A percentile compares a stretch with the other conserved stretches of the same genome.
phyloP scores from a whole-genome alignment of 164 flowering plant species.

The Magnolia sinica region DNA sequence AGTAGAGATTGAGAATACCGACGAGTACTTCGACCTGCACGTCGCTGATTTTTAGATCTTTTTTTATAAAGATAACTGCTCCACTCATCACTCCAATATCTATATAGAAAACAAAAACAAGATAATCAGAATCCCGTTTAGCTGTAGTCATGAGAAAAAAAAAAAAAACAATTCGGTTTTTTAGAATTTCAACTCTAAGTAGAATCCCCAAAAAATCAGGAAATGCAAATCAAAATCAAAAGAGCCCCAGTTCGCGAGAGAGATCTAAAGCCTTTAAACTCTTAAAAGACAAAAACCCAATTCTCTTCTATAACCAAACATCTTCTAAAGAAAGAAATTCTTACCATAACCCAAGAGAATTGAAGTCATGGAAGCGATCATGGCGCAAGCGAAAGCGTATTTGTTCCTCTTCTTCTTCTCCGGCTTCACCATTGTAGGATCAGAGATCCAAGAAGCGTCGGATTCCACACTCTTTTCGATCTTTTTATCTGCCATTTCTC shows the following conservation, averaged over 20 bases:
- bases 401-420: slow-evolving; percentile 3
- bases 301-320: neutral
- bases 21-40: slow-evolving; percentile 9
- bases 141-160: neutral
- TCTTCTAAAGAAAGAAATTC: neutral
- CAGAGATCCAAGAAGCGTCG: neutral
- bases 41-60: slow-evolving; percentile 13
- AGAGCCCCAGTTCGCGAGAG: neutral
- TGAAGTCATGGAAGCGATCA: slow-evolving; percentile 13
- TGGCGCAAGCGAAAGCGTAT: slow-evolving; percentile 11
- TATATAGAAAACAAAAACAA: neutral
- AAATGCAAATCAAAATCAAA: no score
- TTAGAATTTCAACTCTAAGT: no score
- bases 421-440: neutral
- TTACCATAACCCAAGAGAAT: slow-evolving; percentile 14
- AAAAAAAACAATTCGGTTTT: neutral
- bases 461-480: neutral
- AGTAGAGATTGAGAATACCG: slow-evolving; percentile 16
- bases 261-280: neutral
- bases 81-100: slow-evolving; percentile 27
- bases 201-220: no score
- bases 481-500: neutral
- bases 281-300: neutral
- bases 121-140: neutral
- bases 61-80: slow-evolving; percentile 12